Evolutionary conservation across 2,329 filamentous ascomycete genomes (phyloP), one percentile per base, ranked within the genome.

Genomic region (Xylariomycetidae sp.): DNA sequence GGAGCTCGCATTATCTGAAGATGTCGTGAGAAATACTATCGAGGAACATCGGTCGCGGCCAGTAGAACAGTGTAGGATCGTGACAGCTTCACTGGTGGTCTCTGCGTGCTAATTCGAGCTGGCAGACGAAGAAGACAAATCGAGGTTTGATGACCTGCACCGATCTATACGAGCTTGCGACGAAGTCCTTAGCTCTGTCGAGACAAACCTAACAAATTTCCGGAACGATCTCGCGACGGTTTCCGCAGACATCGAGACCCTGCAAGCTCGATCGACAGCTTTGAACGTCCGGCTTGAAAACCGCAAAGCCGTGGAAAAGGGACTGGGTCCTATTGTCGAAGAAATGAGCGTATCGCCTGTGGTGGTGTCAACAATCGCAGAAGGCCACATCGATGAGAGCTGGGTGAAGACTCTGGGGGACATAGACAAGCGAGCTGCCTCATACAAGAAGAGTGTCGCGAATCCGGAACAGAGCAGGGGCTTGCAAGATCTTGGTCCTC

Each of bases 191-290:
- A 85, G 82, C 59, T 95, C 89, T 0, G 92, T 98, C 34, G 90
- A 98, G 64, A 81, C 78, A 19, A 97, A 96, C 57, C 71, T 98
- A 33, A 85, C 85, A 23, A 90, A 82, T 58, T 98, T 98, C 56
- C 88, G 94, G 56, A 85, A 88, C 40, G 94, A 98, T 59, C 76
- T 98, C 9, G 90, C 88, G 7, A 77, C 80, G 11, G 92, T 98
- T 10, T 96, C 92, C 2, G 83, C 88, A 6, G 92, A 98, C 57
- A 98, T 98, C 32, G 92, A 98, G 62, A 88, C 82, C 3, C 66
- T 98, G 25, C 92, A 98, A 63, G 81, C 83, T 32, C 80, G 92
- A 29, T 98, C 92, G 0, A 76, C 82, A 9, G 80, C 83, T 6
- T 63, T 98, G 38, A 96, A 88, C 49, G 79, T 85, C 22, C 82